Evolutionary conservation across 495 filamentous ascomycete species (phyloP).

Genomic region (Penicillium cataractarum): DNA sequence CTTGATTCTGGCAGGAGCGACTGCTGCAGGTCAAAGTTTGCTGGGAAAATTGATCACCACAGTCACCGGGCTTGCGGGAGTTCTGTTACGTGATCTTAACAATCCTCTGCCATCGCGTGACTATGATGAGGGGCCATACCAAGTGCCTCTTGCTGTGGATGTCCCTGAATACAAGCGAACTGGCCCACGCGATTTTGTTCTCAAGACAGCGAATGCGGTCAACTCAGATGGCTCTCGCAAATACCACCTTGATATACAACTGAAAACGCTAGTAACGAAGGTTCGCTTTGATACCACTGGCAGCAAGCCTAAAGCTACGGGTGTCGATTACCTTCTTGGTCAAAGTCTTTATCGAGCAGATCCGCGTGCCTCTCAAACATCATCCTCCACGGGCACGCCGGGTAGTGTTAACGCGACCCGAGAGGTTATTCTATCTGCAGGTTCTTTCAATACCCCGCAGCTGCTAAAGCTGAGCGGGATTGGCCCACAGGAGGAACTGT

Average conservation of each 20-base stretch:
- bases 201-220: conserved; percentile 50
- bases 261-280: conserved; percentile 64
- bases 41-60: conserved; percentile 48
- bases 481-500: conserved; percentile 56
- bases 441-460: conserved; percentile 65
- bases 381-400: conserved; percentile 36
- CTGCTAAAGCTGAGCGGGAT: conserved; percentile 69
- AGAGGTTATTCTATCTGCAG: conserved; percentile 68
- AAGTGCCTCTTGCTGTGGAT: conserved; percentile 54
- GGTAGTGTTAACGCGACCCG: conserved; percentile 52
- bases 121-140: conserved; percentile 46
- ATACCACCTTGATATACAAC: conserved; percentile 60
- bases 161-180: conserved; percentile 49
- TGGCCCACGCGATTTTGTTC: conserved; percentile 55
- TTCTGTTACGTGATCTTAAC: conserved; percentile 58
- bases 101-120: conserved; percentile 40
- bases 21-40: conserved; percentile 36
- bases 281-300: conserved; percentile 54
- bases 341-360: conserved; percentile 62
- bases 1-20: conserved; percentile 52
- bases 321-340: conserved; percentile 66
- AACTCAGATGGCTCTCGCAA: conserved; percentile 57
- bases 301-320: conserved; percentile 56
- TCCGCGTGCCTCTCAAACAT: conserved; percentile 34
- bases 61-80: conserved; percentile 39